phyloP scores from a whole-genome alignment of 139 green algal species.

The Coccomyxa sp. region DNA sequence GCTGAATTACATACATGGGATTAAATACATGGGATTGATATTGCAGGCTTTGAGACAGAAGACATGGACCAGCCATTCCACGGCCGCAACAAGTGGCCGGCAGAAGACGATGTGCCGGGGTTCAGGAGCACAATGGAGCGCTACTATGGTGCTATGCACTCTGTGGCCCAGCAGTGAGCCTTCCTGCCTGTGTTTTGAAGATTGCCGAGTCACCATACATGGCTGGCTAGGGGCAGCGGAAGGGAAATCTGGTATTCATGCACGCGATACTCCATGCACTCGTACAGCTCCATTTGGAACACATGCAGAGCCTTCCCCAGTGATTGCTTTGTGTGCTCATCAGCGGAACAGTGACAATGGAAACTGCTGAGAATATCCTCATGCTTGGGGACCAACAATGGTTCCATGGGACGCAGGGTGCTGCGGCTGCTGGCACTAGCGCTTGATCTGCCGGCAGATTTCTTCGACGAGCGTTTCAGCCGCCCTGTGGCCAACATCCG shows the following conservation, averaged over 20 bases:
- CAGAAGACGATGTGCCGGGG: conserved; percentile 22
- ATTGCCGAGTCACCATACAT: too few relatives aligned
- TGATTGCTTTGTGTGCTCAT: background rate
- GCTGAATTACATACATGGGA: background rate
- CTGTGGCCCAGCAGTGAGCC: conserved; percentile 9
- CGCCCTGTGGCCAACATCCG: conserved; percentile 59
- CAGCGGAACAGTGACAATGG: too few relatives aligned
- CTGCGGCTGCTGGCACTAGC: conserved; percentile 59
- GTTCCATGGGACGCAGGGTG: conserved; percentile 23
- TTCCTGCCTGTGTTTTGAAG: too few relatives aligned
- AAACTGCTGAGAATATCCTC: too few relatives aligned
- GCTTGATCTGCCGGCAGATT: conserved; percentile 50
- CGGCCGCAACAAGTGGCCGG: conserved; percentile 73
- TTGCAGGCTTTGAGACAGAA: background rate
- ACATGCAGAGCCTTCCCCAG: background rate
- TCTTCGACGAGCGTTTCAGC: conserved; percentile 63
- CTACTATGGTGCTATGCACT: conserved; percentile 38
- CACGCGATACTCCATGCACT: too few relatives aligned
- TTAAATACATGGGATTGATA: background rate
- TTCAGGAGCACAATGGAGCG: conserved; percentile 28
- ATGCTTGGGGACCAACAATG: too few relatives aligned
- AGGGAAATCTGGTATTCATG: too few relatives aligned
- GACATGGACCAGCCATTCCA: conserved; percentile 48
- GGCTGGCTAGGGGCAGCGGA: too few relatives aligned
- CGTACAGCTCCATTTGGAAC: background rate